Evolutionary conservation across 768 basidiomycete species (phyloP).

Genomic region (Sporobolomyces roseus): DNA sequence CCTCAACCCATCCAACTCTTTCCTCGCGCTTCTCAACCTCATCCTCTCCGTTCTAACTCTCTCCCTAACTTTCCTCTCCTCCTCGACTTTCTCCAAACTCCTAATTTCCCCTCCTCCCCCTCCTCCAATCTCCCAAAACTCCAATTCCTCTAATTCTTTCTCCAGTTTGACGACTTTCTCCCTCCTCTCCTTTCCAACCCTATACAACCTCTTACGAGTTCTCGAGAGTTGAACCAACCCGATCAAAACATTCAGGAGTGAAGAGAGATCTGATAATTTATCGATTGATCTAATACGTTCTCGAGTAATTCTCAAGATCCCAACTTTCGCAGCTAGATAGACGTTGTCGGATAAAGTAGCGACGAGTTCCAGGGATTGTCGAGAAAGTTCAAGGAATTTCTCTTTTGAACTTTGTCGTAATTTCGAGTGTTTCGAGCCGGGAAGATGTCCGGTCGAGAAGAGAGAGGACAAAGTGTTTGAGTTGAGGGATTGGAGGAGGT

Average conservation of each 20-base stretch:
- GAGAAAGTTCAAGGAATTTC: neutral
- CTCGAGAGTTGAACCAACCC: neutral
- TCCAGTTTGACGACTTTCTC: neutral
- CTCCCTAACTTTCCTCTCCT: slow-evolving; percentile 2
- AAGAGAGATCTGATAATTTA: neutral
- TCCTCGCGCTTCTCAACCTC: neutral
- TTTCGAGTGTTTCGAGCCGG: neutral
- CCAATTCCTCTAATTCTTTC: slow-evolving; percentile 12
- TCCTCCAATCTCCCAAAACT: slow-evolving; percentile 6
- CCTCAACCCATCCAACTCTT: neutral
- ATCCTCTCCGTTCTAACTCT: slow-evolving; percentile 1
- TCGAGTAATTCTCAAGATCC: too few relatives aligned
- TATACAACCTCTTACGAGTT: neutral
- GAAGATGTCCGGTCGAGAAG: neutral
- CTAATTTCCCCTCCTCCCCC: neutral
- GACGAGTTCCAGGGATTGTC: neutral
- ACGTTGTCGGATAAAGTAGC: slow-evolving; percentile 6
- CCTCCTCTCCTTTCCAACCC: neutral
- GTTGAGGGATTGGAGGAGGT: neutral
- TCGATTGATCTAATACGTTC: too few relatives aligned
- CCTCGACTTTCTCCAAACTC: neutral
- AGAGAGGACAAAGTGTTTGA: neutral
- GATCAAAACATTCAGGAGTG: neutral
- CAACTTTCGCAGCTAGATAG: slow-evolving; percentile 12
- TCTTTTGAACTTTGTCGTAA: neutral